Conservation (phyloP, 192 early-diverging fungal genomes). For the Diversispora eburnea region DNA sequence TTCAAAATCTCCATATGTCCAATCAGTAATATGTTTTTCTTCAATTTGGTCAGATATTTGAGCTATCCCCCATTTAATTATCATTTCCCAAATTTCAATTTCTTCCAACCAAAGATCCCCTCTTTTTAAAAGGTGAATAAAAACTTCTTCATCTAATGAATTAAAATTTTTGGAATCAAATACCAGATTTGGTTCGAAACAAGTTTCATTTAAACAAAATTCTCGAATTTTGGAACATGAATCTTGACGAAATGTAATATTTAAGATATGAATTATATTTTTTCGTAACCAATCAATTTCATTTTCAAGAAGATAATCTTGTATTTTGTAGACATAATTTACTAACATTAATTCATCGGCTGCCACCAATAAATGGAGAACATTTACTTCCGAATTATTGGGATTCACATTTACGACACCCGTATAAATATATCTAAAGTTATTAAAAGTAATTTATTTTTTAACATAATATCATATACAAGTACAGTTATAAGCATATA, state of each 20-base stretch:
- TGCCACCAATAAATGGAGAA: conserved; percentile 10
- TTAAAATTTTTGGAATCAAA: background rate
- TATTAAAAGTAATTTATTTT: background rate
- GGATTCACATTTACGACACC: conserved; percentile 4
- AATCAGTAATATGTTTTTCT: background rate
- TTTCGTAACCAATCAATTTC: conserved; percentile 10
- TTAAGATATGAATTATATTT: conserved; percentile 11
- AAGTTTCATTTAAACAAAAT: conserved; percentile 8
- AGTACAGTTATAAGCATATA: too few relatives aligned
- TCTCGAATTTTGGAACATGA: conserved; percentile 12
- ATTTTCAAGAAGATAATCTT: conserved; percentile 9
- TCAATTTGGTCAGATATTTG: background rate
- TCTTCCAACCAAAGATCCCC: background rate
- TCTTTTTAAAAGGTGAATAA: conserved; percentile 12
- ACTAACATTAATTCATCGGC: conserved; percentile 19
- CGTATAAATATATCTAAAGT: conserved; percentile 18
- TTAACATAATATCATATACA: background rate
- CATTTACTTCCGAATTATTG: background rate
- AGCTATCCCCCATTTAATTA: background rate
- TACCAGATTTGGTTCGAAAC: background rate
- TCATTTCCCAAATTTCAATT: background rate
- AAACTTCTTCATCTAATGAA: background rate
- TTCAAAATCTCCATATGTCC: background rate
- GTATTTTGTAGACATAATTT: background rate
- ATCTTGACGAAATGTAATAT: background rate